Evolutionary conservation across 2,329 filamentous ascomycete species (phyloP).

Genomic region (Dothistroma septosporum): DNA sequence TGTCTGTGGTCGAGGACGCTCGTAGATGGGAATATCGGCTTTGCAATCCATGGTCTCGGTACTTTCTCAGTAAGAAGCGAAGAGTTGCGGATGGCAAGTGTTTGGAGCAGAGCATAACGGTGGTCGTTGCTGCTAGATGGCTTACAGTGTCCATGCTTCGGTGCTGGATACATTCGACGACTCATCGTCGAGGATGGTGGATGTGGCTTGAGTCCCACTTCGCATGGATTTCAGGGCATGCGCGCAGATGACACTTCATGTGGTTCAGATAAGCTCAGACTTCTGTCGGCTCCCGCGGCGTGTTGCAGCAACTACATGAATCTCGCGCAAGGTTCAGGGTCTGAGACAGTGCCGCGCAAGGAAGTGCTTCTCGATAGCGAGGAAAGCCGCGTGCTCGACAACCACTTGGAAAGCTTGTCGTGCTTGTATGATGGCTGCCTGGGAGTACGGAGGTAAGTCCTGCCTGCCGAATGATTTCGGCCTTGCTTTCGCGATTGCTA

Average conservation of each 20-base stretch:
- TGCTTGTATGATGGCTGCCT: too few species aligned
- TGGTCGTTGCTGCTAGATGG: conserved; percentile 2
- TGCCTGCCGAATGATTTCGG: too few species aligned
- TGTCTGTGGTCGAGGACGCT: neutral
- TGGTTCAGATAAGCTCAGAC: neutral
- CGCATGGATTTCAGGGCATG: neutral
- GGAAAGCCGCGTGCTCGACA: too few species aligned
- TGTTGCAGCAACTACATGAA: too few species aligned
- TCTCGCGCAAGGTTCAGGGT: too few species aligned
- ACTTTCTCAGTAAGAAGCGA: neutral
- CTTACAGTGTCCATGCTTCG: neutral
- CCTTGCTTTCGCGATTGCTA: too few species aligned
- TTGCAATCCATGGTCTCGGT: neutral
- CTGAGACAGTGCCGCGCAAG: too few species aligned
- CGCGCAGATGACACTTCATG: neutral
- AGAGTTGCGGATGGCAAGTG: neutral
- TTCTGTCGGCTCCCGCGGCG: neutral
- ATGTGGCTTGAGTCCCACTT: neutral
- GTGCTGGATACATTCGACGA: neutral
- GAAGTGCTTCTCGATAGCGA: too few species aligned
- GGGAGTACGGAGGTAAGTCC: too few species aligned
- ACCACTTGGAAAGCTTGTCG: too few species aligned
- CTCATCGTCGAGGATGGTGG: neutral
- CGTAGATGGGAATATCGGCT: neutral
- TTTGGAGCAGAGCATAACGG: conserved; percentile 2